Conservation (phyloP, 2,329 filamentous ascomycete species). For the Aspergillus alliaceus region DNA sequence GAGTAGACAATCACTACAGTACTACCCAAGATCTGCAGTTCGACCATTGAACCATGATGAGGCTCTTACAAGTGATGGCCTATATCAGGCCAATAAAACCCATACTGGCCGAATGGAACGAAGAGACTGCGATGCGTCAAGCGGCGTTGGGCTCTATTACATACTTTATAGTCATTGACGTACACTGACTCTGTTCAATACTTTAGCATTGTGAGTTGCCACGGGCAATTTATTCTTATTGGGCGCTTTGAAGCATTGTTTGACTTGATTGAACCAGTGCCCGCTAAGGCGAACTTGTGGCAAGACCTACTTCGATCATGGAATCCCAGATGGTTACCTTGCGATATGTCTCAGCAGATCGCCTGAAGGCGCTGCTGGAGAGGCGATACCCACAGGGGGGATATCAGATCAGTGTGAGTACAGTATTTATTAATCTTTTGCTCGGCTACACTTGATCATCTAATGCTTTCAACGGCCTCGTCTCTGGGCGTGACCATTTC, state of each 20-base stretch:
- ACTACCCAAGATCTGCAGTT: neutral
- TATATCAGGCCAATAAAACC: neutral
- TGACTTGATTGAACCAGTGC: neutral
- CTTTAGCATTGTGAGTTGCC: neutral
- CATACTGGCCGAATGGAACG: neutral
- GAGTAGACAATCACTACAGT: neutral
- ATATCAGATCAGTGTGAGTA: conserved; percentile 3
- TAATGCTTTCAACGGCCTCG: neutral
- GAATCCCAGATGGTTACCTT: neutral
- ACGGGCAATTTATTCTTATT: neutral
- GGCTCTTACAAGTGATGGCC: neutral
- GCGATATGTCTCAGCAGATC: conserved; percentile 3
- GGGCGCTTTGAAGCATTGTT: neutral
- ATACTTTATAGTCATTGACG: too few species aligned
- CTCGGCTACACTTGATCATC: neutral
- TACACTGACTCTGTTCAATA: too few species aligned
- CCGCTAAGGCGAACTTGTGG: neutral
- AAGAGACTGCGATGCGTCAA: neutral
- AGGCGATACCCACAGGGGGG: neutral
- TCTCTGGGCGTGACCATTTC: neutral
- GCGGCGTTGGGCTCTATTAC: neutral
- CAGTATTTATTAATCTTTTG: neutral
- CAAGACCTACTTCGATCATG: neutral
- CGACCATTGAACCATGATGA: neutral
- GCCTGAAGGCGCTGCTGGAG: conserved; percentile 1